Percentiles rank a stretch among this genome's conserved stretches.
phyloP scores from a whole-genome alignment of 805 yeast genomes.

The Komagataella pastoris region DNA sequence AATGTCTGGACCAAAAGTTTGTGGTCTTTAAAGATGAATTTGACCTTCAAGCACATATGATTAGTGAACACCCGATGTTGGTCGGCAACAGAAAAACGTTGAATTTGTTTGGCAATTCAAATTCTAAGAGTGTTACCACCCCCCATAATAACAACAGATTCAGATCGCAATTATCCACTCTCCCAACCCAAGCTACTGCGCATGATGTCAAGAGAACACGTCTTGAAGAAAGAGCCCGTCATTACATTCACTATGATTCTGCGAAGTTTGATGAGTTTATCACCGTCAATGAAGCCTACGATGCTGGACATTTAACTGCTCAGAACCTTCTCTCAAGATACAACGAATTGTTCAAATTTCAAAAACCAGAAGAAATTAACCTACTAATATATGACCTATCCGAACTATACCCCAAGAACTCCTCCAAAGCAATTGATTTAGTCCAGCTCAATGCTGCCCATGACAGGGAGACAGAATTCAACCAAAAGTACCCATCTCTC shows the following conservation, averaged over 20 bases:
- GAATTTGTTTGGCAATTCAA: constrained; percentile 19
- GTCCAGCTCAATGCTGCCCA: constrained; percentile 15
- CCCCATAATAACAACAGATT: constrained; percentile 15
- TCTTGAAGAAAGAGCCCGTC: constrained; percentile 76
- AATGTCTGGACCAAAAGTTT: constrained; percentile 80
- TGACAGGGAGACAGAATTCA: constrained; percentile 10
- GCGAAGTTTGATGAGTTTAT: constrained; percentile 34
- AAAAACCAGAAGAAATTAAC: constrained; percentile 33
- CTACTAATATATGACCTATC: constrained; percentile 48
- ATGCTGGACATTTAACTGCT: constrained; percentile 31
- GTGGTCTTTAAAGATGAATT: constrained; percentile 83
- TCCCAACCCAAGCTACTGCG: constrained; percentile 11
- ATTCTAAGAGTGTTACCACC: constrained; percentile 8
- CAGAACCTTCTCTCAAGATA: constrained; percentile 32
- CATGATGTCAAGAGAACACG: constrained; percentile 39
- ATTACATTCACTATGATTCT: constrained; percentile 47
- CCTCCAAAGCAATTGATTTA: constrained; percentile 27
- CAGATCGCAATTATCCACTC: constrained; percentile 54
- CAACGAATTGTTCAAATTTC: constrained; percentile 28
- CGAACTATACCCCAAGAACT: constrained; percentile 36
- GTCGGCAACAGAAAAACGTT: constrained; percentile 27
- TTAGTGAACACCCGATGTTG: constrained; percentile 63
- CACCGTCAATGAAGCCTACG: constrained; percentile 32
- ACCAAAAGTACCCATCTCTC: constrained; percentile 37
- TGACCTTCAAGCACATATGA: constrained; percentile 80